Evolutionary conservation across 352 stramenopile species (phyloP).

Genomic region (Globisporangium emineosum): DNA sequence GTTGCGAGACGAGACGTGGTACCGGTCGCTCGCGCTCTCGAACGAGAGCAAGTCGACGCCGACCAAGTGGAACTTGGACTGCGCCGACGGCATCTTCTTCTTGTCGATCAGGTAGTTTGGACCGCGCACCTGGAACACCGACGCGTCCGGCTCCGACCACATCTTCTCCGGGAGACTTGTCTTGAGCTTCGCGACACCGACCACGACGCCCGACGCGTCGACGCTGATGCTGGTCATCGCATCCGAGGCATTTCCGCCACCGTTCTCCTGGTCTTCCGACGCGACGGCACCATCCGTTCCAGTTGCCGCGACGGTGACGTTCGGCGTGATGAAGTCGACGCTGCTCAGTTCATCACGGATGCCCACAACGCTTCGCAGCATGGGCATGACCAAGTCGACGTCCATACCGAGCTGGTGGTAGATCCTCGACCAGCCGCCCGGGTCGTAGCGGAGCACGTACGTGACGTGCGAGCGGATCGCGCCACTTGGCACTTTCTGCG

Average conservation of each 20-base stretch:
- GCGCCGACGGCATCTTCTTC: constrained; percentile 81
- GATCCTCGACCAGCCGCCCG: constrained; percentile 73
- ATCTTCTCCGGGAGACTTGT: constrained; percentile 78
- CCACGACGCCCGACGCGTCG: constrained; percentile 55
- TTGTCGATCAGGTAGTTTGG: constrained; percentile 88
- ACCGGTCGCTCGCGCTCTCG: constrained; percentile 62
- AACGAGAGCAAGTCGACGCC: constrained; percentile 83
- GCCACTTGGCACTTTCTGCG: constrained; percentile 74
- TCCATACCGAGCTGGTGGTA: constrained; percentile 90
- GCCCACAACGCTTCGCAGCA: constrained; percentile 80
- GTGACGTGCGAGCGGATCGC: constrained; percentile 79
- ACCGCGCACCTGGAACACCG: constrained; percentile 80
- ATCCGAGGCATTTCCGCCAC: constrained; percentile 9
- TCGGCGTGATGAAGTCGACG: constrained; percentile 83
- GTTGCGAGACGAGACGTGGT: constrained; percentile 65
- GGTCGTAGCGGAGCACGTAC: constrained; percentile 81
- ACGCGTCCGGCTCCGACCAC: constrained; percentile 81
- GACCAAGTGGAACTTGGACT: constrained; percentile 75
- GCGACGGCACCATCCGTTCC: not conserved
- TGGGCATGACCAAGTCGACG: constrained; percentile 81
- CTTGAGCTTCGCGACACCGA: constrained; percentile 64
- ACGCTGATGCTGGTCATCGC: constrained; percentile 37
- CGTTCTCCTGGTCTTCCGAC: constrained; percentile 3
- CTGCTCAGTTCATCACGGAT: constrained; percentile 85
- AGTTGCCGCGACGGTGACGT: constrained; percentile 55